phyloP scores from a whole-genome alignment of 306 rosid species.

The Elaeagnus macrophylla region DNA sequence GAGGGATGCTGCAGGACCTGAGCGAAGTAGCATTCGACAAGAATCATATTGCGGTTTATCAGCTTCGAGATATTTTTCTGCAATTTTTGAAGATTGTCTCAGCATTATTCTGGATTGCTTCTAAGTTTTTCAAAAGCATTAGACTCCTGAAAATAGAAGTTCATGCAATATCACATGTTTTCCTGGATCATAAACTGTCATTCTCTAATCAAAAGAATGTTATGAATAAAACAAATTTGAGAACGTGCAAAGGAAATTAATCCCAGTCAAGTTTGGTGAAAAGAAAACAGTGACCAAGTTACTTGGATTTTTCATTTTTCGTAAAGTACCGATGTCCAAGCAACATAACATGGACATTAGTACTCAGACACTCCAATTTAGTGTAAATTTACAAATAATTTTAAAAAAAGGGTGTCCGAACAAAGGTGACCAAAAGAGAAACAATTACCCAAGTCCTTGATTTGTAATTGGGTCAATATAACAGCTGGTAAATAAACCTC shows the following conservation, averaged over 20 bases:
- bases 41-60: constrained; percentile 52
- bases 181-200: too few relatives aligned
- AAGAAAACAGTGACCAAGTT: not conserved
- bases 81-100: not conserved
- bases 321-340: too few relatives aligned
- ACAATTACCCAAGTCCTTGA: constrained; percentile 71
- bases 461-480: constrained; percentile 70
- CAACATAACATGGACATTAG: too few relatives aligned
- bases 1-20: constrained; percentile 87
- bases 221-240: too few relatives aligned
- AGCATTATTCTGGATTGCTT: not conserved
- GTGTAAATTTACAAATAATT: too few relatives aligned
- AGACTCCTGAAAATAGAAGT: not conserved
- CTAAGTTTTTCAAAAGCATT: not conserved
- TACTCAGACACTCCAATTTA: too few relatives aligned
- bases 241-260: too few relatives aligned
- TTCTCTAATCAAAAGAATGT: too few relatives aligned
- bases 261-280: too few relatives aligned
- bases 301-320: too few relatives aligned
- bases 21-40: constrained; percentile 74
- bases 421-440: constrained; percentile 5
- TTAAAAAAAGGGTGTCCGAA: too few relatives aligned
- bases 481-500: constrained; percentile 78
- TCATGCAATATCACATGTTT: too few relatives aligned
- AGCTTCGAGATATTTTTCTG: constrained; percentile 58